Conservation (phyloP, 75 land plant species). For the Cupressus sempervirens region DNA sequence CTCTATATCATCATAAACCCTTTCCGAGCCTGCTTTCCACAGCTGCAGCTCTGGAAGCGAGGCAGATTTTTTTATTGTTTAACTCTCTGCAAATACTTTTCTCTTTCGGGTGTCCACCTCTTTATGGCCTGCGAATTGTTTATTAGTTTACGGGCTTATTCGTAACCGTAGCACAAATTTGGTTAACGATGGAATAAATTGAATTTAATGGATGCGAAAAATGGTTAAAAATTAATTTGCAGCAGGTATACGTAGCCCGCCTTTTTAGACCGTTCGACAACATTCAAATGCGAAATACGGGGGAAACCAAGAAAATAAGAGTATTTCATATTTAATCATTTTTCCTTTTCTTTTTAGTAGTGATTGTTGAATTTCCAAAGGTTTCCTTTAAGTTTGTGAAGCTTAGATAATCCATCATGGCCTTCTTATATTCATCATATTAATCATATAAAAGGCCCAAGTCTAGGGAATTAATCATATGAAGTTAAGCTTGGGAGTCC, state of each 20-base stretch:
- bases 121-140: background rate
- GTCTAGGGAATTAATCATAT: too few species aligned
- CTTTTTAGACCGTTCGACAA: background rate
- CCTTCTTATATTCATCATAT: background rate
- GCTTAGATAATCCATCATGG: background rate
- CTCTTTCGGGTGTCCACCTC: background rate
- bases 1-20: background rate
- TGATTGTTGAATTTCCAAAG: background rate
- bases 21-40: constrained; percentile 2
- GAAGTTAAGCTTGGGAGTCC: too few species aligned
- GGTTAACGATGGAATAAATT: background rate
- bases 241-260: background rate
- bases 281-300: background rate
- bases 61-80: background rate
- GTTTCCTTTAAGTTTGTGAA: background rate
- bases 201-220: background rate
- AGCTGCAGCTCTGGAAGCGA: background rate
- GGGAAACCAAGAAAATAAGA: background rate
- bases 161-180: too few species aligned
- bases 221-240: background rate
- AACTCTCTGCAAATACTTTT: background rate
- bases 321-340: background rate
- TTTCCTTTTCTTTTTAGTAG: background rate
- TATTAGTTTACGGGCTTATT: too few species aligned
- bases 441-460: too few species aligned